phyloP scores from a whole-genome alignment of 1,139 yeast species.

The Wickerhamomyces sp. region DNA sequence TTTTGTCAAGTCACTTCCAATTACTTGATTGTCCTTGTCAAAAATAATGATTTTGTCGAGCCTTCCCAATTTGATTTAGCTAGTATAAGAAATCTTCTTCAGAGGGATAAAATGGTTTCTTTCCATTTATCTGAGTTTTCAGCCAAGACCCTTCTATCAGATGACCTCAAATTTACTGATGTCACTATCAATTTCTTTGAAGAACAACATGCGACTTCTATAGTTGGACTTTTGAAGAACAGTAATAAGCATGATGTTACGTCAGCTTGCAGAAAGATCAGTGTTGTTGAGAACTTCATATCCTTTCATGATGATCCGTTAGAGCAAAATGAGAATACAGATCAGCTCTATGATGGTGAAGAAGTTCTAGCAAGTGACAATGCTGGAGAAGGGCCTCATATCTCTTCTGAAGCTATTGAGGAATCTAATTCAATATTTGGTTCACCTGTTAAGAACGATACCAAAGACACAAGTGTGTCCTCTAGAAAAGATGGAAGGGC shows the following conservation, averaged over 20 bases:
- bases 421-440: conserved; percentile 13
- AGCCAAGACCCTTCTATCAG: conserved; percentile 11
- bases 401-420: conserved; percentile 7
- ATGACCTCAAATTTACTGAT: no score
- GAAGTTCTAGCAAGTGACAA: conserved; percentile 9
- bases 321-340: conserved; percentile 12
- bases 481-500: conserved; percentile 9
- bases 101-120: neutral
- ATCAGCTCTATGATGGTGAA: conserved; percentile 16
- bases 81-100: conserved; percentile 6
- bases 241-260: neutral
- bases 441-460: conserved; percentile 13
- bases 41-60: conserved; percentile 13
- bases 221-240: neutral
- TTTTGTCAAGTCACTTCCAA: conserved; percentile 12
- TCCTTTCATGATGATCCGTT: conserved; percentile 19
- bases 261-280: conserved; percentile 20
- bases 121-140: conserved; percentile 8
- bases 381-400: conserved; percentile 2
- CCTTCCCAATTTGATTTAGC: conserved; percentile 17
- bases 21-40: conserved; percentile 10
- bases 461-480: conserved; percentile 20
- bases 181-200: conserved; percentile 7
- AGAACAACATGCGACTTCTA: neutral
- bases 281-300: conserved; percentile 27